A percentile compares a stretch with the other conserved stretches of the same genome.
Evolutionary conservation across 202 grass and related monocot genomes (phyloP).

Genomic region (Musa balbisiana): DNA sequence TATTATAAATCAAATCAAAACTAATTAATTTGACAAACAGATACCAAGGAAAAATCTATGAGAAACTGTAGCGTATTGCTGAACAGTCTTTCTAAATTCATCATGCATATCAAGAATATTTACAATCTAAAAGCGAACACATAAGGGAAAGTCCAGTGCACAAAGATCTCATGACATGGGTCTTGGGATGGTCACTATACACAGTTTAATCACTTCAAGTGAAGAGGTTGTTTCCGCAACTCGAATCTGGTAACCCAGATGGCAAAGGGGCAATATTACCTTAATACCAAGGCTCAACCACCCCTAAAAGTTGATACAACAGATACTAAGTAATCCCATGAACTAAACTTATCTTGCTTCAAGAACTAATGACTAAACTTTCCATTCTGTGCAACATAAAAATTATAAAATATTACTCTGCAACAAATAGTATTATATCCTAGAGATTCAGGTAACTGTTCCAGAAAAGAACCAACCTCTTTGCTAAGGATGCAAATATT

Average conservation of each 20-base stretch:
- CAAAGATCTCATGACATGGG: no score
- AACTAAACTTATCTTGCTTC: not conserved
- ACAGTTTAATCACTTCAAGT: no score
- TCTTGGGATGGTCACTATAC: no score
- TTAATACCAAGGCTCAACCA: no score
- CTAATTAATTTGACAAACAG: conserved; percentile 8
- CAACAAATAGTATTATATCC: not conserved
- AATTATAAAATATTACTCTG: not conserved
- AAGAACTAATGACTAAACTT: not conserved
- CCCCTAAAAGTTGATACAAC: not conserved
- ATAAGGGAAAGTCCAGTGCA: not conserved
- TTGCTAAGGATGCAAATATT: conserved; percentile 84
- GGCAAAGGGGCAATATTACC: no score
- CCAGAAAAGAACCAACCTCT: conserved; percentile 39
- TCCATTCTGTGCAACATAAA: not conserved
- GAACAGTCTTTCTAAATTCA: not conserved
- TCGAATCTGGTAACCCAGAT: no score
- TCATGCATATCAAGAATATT: not conserved
- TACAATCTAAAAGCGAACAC: not conserved
- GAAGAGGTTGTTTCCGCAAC: no score
- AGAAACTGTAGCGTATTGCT: no score
- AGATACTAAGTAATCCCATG: not conserved
- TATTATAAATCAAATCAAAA: conserved; percentile 23
- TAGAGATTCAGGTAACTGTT: not conserved
- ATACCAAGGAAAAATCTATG: not conserved